Evolutionary conservation across 2,329 filamentous ascomycete species (phyloP).

Genomic region (Arthrobotrys megalospora): DNA sequence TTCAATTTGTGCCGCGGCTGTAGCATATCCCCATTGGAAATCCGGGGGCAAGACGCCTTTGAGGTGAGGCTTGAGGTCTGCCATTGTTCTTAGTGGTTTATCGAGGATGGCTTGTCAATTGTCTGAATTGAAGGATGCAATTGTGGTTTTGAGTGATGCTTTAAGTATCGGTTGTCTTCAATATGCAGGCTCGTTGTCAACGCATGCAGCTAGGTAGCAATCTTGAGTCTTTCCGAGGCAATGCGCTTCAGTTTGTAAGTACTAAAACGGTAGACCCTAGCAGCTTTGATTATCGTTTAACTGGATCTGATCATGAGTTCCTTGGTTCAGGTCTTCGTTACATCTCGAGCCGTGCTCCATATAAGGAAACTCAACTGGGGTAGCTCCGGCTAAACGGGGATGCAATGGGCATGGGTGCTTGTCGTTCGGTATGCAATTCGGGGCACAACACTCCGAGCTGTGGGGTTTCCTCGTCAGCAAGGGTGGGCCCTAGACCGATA

Average conservation of each 20-base stretch:
- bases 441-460: slow-evolving; percentile 42
- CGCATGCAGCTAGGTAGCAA: not conserved
- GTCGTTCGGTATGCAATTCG: slow-evolving; percentile 26
- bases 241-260: slow-evolving; percentile 7
- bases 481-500: slow-evolving; percentile 18
- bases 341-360: slow-evolving; percentile 50
- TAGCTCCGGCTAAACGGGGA: slow-evolving; percentile 54
- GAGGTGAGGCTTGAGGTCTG: slow-evolving; percentile 50
- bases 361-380: slow-evolving; percentile 38
- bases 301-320: slow-evolving; percentile 20
- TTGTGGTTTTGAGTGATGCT: not conserved
- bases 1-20: slow-evolving; percentile 69
- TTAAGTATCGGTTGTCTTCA: not conserved
- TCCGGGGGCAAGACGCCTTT: slow-evolving; percentile 66
- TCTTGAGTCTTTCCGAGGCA: slow-evolving; percentile 14
- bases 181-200: not conserved
- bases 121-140: not conserved
- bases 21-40: slow-evolving; percentile 69
- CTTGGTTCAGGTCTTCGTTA: slow-evolving; percentile 21
- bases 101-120: too few relatives aligned
- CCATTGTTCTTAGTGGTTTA: slow-evolving; percentile 12
- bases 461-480: slow-evolving; percentile 11
- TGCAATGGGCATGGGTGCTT: slow-evolving; percentile 5
- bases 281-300: slow-evolving; percentile 1
- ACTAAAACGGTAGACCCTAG: not conserved